Base-by-base conservation (phyloP, 495 filamentous ascomycete species). In the Amniculicola lignicola region DNA sequence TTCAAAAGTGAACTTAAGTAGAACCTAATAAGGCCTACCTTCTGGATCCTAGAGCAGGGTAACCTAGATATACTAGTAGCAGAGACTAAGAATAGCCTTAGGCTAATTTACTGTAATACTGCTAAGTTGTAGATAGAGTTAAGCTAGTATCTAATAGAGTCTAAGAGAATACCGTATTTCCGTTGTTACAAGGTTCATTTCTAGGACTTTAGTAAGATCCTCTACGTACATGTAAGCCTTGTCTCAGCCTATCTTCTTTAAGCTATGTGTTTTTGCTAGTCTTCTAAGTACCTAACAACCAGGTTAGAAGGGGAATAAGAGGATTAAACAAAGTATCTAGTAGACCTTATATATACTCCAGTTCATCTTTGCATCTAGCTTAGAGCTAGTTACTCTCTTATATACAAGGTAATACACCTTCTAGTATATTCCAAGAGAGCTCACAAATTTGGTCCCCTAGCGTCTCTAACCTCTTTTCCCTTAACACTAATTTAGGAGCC, bases 1-100 rank as follows among this genome's bases (percentile, higher is more conserved):
- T 36, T 71, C 53, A 44, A 67, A 70, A 19, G 61, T 70, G 25
- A 74, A 70, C 39, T 72, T 52, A 16, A 74, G 67, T 5, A 70
- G 28, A 39, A 71, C 65, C n/a, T 59, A 38, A 54, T 69, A 56
- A 23, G 60, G 65, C 0, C 67, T 63, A 16, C 67, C 65, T 18
- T 66, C 33, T 4, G 61, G 69, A 49, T 73, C 68, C 31, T 62
- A 63, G 15, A 72, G 48, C 23, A 74, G 44, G 40, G 53, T 68
- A 28, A 71, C 60, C 50, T 57, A 25, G 31, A 72, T 67, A 49
- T 72, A 22, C 6, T 57, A 52, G 62, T 70, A 70, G 29, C 59
- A 31, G 1, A 72, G 57, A 31, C 62, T 62, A 3, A 69, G 51
- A 5, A 70, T 51, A 24, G 60, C 68, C 43, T 63, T 12, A 19